A percentile compares a stretch with the other conserved stretches of the same genome.
Evolutionary conservation across 2,329 filamentous ascomycete genomes (phyloP).

Genomic region (Claviceps quebecensis): DNA sequence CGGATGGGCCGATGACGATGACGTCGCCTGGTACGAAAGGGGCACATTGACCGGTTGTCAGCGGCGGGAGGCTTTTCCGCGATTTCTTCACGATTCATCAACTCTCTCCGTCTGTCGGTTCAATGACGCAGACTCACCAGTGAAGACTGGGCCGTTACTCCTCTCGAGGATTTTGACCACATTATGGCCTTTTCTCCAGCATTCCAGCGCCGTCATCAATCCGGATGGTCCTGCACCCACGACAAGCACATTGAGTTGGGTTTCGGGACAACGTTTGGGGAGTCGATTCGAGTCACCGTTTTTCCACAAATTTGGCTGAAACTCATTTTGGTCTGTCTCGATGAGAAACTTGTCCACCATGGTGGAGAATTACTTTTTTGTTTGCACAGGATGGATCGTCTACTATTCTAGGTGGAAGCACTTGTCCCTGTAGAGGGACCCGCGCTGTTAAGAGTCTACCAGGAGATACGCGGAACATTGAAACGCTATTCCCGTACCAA

Average conservation of each 20-base stretch:
- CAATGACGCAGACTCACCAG: background rate
- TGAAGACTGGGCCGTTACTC: background rate
- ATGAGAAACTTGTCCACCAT: background rate
- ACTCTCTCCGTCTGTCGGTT: background rate
- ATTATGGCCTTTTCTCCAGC: slow-evolving; percentile 9
- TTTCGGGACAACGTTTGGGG: slow-evolving; percentile 1
- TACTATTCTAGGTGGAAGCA: background rate
- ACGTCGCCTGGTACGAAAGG: background rate
- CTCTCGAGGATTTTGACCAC: slow-evolving; percentile 9
- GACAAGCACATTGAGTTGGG: slow-evolving; percentile 6
- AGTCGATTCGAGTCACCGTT: background rate
- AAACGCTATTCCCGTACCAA: too few species aligned
- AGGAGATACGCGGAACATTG: too few species aligned
- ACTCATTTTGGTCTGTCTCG: background rate
- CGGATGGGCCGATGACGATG: slow-evolving; percentile 4
- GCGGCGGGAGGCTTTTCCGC: too few species aligned
- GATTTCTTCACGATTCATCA: too few species aligned
- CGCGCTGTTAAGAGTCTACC: too few species aligned
- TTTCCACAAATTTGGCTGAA: background rate
- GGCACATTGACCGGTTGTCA: background rate
- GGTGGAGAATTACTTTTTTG: background rate
- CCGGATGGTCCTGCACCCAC: slow-evolving; percentile 8
- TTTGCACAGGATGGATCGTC: too few species aligned
- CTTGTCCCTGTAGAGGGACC: background rate
- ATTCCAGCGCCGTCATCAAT: slow-evolving; percentile 7